Evolutionary conservation across 2,329 filamentous ascomycete genomes (phyloP), one percentile per base, ranked within the genome.

Genomic region (Verticillium longisporum): DNA sequence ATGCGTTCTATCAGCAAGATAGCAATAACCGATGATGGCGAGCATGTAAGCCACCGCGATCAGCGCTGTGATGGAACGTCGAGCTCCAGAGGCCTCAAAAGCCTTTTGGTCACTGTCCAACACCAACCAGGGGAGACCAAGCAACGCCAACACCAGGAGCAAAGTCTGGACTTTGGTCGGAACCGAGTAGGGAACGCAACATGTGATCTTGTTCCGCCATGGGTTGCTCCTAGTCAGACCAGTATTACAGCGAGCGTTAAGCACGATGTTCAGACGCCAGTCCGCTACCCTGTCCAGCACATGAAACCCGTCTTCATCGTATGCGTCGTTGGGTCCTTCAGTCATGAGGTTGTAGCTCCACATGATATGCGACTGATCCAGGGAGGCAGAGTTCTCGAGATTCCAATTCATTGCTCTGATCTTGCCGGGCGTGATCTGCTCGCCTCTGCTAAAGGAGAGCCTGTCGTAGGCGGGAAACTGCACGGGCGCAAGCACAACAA

Each of bases 171-270:
- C 38, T 37, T 66, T 63, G n/a, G 66, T 55, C 1, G 57, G 63
- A 6, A 57, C 55, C 7, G 70, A 67, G 61, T 84, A 84, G 38
- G 74, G 75, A 56, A 72, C 79, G 65, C 83, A 86, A 66, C 83
- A 86, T 3, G 81, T 83, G 61, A 77, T 73, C 58, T 77, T 73
- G 66, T 78, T 80, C 9, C 15, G 9, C 0, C 78, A 77, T 60
- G 77, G 78, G n/a, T 71, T 73, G 41, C 41, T 55, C 11, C 58
- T 69, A 65, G 62, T 69, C 62, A 63, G 73, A 66, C 65, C 77
- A 62, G 70, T 77, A 70, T 65, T 86, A 69, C 84, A 87, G 57
- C 81, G 78, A 18, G 78, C 68, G 63, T 83, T 84, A 53, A 87
- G 74, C 0, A 86, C 65, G 11, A 85, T 71, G 64, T 83, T 77